Conservation (phyloP, 2,329 filamentous ascomycete genomes). For the Eutypa lata region DNA sequence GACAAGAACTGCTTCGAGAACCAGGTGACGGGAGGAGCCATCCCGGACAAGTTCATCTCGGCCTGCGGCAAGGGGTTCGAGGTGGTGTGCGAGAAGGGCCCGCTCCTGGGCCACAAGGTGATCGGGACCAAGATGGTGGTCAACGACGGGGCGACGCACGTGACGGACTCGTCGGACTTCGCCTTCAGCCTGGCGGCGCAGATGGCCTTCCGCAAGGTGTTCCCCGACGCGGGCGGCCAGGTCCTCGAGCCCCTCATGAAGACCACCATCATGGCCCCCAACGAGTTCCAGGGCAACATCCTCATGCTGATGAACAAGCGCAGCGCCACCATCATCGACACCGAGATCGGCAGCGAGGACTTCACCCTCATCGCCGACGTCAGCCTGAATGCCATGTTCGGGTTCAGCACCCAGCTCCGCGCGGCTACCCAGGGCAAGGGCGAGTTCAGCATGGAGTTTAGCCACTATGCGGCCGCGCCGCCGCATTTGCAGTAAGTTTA, state of each 20-base stretch:
- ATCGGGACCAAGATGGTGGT: slow-evolving; percentile 88
- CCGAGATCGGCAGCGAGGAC: slow-evolving; percentile 88
- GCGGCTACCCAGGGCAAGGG: slow-evolving; percentile 97
- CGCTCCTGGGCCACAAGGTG: slow-evolving; percentile 88
- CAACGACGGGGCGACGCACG: slow-evolving; percentile 94
- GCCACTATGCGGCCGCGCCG: slow-evolving; percentile 86
- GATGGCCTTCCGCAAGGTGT: slow-evolving; percentile 94
- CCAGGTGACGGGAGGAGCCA: slow-evolving; percentile 82
- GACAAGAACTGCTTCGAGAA: slow-evolving; percentile 81
- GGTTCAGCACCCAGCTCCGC: slow-evolving; percentile 85
- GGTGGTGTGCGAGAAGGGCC: slow-evolving; percentile 76
- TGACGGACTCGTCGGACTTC: slow-evolving; percentile 96
- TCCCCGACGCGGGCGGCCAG: slow-evolving; percentile 74
- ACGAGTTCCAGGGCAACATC: slow-evolving; percentile 96
- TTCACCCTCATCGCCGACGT: slow-evolving; percentile 92
- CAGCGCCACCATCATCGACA: slow-evolving; percentile 91
- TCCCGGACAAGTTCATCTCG: slow-evolving; percentile 92
- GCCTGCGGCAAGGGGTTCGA: slow-evolving; percentile 96
- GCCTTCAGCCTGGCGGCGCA: slow-evolving; percentile 93
- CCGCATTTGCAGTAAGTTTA: slow-evolving; percentile 78
- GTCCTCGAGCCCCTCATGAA: slow-evolving; percentile 98
- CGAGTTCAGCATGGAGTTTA: slow-evolving; percentile 98
- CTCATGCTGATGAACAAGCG: slow-evolving; percentile 96
- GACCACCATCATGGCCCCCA: slow-evolving; percentile 91
- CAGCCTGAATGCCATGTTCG: slow-evolving; percentile 95